Evolutionary conservation across 495 filamentous ascomycete species (phyloP).

Genomic region (Penicillium salamii): DNA sequence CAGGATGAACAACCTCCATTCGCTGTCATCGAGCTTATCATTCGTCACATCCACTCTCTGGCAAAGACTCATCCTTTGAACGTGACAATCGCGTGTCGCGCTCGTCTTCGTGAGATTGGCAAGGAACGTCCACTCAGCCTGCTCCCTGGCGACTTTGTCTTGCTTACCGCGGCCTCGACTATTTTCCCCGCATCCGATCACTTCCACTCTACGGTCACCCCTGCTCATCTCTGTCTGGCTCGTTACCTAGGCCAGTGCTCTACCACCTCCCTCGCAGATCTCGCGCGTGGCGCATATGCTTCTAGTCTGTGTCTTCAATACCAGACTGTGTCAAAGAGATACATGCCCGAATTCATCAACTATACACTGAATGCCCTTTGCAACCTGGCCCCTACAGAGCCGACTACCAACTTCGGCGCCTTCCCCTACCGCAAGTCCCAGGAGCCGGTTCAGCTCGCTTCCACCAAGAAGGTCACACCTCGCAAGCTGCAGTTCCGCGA

Average conservation of each 20-base stretch:
- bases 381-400: slow-evolving; percentile 56
- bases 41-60: slow-evolving; percentile 82
- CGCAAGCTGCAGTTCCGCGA: slow-evolving; percentile 53
- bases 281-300: slow-evolving; percentile 74
- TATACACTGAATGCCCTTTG: slow-evolving; percentile 76
- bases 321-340: slow-evolving; percentile 75
- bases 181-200: slow-evolving; percentile 96
- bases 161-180: slow-evolving; percentile 76
- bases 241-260: slow-evolving; percentile 78
- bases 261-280: slow-evolving; percentile 59
- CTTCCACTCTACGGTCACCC: slow-evolving; percentile 90
- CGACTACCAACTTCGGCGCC: slow-evolving; percentile 39
- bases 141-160: slow-evolving; percentile 69
- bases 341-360: slow-evolving; percentile 82
- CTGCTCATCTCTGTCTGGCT: slow-evolving; percentile 74
- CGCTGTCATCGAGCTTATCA: slow-evolving; percentile 60
- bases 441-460: slow-evolving; percentile 47
- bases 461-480: slow-evolving; percentile 21
- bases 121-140: slow-evolving; percentile 57
- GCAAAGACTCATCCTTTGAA: slow-evolving; percentile 76
- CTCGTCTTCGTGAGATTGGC: slow-evolving; percentile 64
- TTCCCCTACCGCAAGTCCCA: slow-evolving; percentile 63
- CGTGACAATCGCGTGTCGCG: slow-evolving; percentile 72
- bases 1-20: slow-evolving; percentile 51
- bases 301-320: slow-evolving; percentile 75